Conservation (phyloP, 2,329 filamentous ascomycete species). For the Ceratocystis colombiana region DNA sequence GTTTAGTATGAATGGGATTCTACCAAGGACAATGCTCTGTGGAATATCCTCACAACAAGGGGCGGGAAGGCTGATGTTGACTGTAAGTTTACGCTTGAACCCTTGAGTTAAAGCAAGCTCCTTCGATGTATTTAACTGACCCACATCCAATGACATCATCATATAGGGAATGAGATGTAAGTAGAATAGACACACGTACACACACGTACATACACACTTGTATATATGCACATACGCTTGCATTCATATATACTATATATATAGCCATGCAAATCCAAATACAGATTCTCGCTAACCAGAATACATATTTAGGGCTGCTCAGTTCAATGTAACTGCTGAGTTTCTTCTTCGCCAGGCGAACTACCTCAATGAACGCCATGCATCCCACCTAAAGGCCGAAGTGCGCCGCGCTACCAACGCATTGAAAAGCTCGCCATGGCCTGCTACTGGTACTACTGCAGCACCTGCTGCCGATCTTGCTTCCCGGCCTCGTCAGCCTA, state of each 20-base stretch:
- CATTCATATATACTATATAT: not conserved
- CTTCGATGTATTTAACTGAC: constrained; percentile 27
- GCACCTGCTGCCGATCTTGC: constrained; percentile 38
- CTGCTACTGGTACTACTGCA: constrained; percentile 49
- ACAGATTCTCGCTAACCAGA: constrained; percentile 2
- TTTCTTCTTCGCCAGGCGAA: constrained; percentile 90
- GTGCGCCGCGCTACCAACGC: constrained; percentile 64
- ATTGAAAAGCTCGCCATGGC: constrained; percentile 43
- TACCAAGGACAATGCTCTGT: constrained; percentile 75
- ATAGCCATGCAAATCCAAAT: too few relatives aligned
- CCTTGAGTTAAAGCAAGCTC: not conserved
- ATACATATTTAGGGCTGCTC: constrained; percentile 46
- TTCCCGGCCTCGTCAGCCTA: constrained; percentile 33
- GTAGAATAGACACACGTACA: constrained; percentile 28
- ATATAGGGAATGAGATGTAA: constrained; percentile 65
- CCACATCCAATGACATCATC: constrained; percentile 16
- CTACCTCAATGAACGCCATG: constrained; percentile 84
- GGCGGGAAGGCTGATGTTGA: constrained; percentile 69
- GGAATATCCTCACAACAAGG: constrained; percentile 77
- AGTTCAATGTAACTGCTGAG: constrained; percentile 74
- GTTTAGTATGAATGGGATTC: constrained; percentile 57
- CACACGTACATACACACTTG: not conserved
- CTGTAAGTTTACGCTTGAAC: constrained; percentile 47
- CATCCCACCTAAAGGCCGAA: constrained; percentile 80
- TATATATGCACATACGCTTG: too few relatives aligned